Evolutionary conservation across 768 basidiomycete genomes (phyloP).

Genomic region (Astraeus odoratus): DNA sequence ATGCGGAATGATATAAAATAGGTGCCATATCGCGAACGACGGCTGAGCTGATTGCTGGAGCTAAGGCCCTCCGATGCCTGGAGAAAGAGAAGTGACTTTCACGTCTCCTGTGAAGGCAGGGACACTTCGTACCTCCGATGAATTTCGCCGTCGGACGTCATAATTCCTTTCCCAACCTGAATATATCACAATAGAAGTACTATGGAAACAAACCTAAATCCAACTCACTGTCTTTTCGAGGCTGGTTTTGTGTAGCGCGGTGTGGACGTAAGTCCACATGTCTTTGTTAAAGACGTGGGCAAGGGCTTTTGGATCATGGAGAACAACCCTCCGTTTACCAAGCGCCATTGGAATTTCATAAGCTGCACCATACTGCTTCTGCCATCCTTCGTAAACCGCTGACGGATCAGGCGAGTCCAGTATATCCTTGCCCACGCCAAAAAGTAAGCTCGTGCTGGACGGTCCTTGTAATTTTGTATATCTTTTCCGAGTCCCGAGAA

Average conservation of each 20-base stretch:
- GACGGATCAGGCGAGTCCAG: not conserved
- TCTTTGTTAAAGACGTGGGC: constrained; percentile 44
- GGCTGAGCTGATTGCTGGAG: constrained; percentile 20
- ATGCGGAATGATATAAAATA: constrained; percentile 23
- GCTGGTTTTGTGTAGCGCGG: constrained; percentile 27
- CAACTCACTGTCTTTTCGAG: constrained; percentile 26
- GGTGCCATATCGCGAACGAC: constrained; percentile 16
- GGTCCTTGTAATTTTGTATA: not conserved
- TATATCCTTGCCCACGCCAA: not conserved
- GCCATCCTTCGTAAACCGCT: constrained; percentile 37
- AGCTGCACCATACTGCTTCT: constrained; percentile 36
- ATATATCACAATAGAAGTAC: constrained; percentile 4
- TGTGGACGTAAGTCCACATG: constrained; percentile 39
- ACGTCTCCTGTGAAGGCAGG: too few species aligned
- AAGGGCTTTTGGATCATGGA: constrained; percentile 41
- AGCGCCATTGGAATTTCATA: constrained; percentile 32
- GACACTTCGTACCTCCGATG: not conserved
- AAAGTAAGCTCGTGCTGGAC: not conserved
- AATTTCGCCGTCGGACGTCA: not conserved
- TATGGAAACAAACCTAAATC: not conserved
- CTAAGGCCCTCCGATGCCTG: constrained; percentile 22
- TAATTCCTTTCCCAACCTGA: constrained; percentile 6
- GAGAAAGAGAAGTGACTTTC: too few species aligned
- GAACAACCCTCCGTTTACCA: constrained; percentile 28
- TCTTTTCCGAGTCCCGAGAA: too few species aligned